Evolutionary conservation across 495 filamentous ascomycete genomes (phyloP).

Genomic region (Aspergillus asperescens): DNA sequence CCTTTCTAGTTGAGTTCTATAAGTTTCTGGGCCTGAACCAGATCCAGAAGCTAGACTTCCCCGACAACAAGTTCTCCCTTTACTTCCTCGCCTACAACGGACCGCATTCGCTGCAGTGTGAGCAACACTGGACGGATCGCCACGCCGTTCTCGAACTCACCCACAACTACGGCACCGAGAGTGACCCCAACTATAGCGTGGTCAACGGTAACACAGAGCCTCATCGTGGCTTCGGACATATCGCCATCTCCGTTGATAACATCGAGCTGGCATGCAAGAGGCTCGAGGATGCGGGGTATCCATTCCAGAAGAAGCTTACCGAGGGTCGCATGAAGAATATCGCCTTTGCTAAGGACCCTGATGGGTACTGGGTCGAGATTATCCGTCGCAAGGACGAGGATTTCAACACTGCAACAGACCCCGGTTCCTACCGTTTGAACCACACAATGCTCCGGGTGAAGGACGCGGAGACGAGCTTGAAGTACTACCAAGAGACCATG

Average conservation of each 20-base stretch:
- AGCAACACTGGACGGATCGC: conserved; percentile 74
- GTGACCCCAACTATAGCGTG: conserved; percentile 73
- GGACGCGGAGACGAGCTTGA: conserved; percentile 72
- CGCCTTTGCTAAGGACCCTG: conserved; percentile 89
- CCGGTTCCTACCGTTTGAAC: conserved; percentile 51
- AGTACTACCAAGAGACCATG: conserved; percentile 86
- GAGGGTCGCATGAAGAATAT: conserved; percentile 87
- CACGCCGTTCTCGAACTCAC: conserved; percentile 89
- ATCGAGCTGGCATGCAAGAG: conserved; percentile 83
- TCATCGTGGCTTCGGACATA: conserved; percentile 82
- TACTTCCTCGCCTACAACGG: conserved; percentile 56
- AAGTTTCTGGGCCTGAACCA: conserved; percentile 85
- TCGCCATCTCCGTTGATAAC: conserved; percentile 83
- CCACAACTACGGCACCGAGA: conserved; percentile 95
- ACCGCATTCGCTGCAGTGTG: conserved; percentile 66
- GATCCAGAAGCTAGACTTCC: conserved; percentile 66
- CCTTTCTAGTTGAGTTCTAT: conserved; percentile 73
- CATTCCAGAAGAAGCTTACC: conserved; percentile 87
- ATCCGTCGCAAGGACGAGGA: conserved; percentile 52
- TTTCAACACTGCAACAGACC: conserved; percentile 47
- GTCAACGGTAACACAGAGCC: conserved; percentile 89
- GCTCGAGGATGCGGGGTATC: conserved; percentile 82
- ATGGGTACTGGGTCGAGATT: conserved; percentile 86
- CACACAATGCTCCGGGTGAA: conserved; percentile 94
- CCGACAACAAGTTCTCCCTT: conserved; percentile 83